Base-by-base conservation (phyloP, 1,284 basidiomycete genomes). In the Sporisorium sorghi region DNA sequence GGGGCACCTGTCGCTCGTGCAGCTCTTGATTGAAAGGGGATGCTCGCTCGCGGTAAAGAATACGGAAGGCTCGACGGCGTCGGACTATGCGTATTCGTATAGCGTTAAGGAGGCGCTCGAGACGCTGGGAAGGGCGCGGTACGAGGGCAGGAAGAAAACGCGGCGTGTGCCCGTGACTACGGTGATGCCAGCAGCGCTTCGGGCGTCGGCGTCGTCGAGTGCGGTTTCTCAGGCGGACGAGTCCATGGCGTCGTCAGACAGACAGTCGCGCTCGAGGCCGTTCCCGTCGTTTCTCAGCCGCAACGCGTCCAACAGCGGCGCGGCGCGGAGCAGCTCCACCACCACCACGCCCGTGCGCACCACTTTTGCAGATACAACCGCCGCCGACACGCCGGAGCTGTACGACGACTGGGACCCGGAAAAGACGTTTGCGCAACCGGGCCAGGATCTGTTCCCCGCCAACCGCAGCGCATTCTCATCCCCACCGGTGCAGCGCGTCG, bases 41-140 rank as follows among this genome's bases (percentile, higher is more conserved):
- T 96, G 93, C 80, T 89, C 90, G 75, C 92, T 90, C 79, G 87
- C 89, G 21, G 89, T 90, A 32, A 89, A 91, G 71, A 98, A 98
- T 84, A 92, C 92, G 61, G 90, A 93, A 67, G 93, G 93, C 0
- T 97, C 94, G 81, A 93, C 92, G 1, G 90, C 95, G 2, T 90
- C 90, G 0, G 94, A 98, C 85, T 96, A 94, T 84, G 92, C 94
- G 12, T 97, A 93, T 85, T 73, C 73, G 28, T 53, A 70, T 53
- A 53, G 37, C 30, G 61, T 77, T 58, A 77, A 79, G 52, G 65
- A 67, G 5, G 69, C 75, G 15, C 65, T 80, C 3, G 78, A 80
- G 53, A 68, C 73, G 2, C 56, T 79, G 42, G 78, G 75, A 14
- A 58, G 77, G 1, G 47, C 55, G 2, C 60, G 73, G 24, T 76